phyloP scores from a whole-genome alignment of 1,284 basidiomycete species.

The Salmacisia buchloeana region DNA sequence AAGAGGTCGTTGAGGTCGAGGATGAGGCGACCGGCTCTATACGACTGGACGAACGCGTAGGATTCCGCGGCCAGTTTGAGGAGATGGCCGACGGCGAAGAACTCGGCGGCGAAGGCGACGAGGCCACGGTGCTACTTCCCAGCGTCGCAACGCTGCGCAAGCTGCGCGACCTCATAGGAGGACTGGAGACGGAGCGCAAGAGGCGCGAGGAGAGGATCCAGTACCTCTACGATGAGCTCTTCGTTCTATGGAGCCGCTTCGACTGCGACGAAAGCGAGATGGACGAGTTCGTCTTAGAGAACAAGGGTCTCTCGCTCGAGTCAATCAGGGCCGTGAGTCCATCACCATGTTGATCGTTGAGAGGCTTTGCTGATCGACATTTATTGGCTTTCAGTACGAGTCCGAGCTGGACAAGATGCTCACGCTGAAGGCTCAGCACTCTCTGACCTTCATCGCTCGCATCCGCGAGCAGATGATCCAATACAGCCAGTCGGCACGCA shows the following conservation, averaged over 20 bases:
- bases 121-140: background rate
- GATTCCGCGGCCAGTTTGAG: background rate
- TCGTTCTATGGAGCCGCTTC: constrained; percentile 45
- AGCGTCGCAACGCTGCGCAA: background rate
- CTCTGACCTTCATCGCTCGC: constrained; percentile 76
- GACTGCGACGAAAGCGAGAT: constrained; percentile 47
- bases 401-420: constrained; percentile 84
- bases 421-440: constrained; percentile 76
- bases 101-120: background rate
- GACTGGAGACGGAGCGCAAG: constrained; percentile 39
- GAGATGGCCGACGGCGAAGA: background rate
- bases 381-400: constrained; percentile 59
- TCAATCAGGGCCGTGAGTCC: constrained; percentile 59
- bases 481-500: constrained; percentile 81
- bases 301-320: constrained; percentile 67
- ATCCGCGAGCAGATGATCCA: constrained; percentile 73
- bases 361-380: background rate
- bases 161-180: background rate
- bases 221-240: constrained; percentile 45
- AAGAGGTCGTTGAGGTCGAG: background rate
- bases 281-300: constrained; percentile 46
- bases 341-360: too few species aligned
- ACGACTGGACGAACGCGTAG: too few species aligned
- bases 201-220: constrained; percentile 42
- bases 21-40: background rate